A percentile compares a stretch with the other conserved stretches of the same genome.
Evolutionary conservation across 768 basidiomycete genomes (phyloP).

Genomic region (Boletus sp.): DNA sequence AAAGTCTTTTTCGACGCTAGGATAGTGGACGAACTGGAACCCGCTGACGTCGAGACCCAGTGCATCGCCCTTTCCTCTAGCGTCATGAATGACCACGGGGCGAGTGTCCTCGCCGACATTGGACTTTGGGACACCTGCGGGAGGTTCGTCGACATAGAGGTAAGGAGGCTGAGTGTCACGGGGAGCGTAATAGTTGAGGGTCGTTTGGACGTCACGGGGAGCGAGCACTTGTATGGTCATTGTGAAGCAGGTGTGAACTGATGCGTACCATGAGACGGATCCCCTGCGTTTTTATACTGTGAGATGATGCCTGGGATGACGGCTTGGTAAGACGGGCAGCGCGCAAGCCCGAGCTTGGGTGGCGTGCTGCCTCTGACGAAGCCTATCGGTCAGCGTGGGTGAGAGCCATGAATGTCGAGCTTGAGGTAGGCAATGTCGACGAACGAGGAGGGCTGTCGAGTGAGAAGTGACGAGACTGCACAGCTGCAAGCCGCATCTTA

Average conservation of each 20-base stretch:
- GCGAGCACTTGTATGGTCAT: slow-evolving; percentile 25
- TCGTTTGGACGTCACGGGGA: slow-evolving; percentile 36
- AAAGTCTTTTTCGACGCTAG: slow-evolving; percentile 38
- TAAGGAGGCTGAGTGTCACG: slow-evolving; percentile 31
- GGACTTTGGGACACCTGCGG: slow-evolving; percentile 22
- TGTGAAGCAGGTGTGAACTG: background rate
- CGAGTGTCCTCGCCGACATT: slow-evolving; percentile 30
- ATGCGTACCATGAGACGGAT: background rate
- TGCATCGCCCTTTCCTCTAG: slow-evolving; percentile 30
- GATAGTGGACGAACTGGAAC: slow-evolving; percentile 38
- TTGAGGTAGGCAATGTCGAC: background rate
- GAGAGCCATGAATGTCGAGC: background rate
- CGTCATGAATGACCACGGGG: slow-evolving; percentile 26
- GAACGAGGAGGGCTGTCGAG: background rate
- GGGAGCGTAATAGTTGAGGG: slow-evolving; percentile 36
- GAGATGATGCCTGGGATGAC: background rate
- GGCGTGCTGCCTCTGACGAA: slow-evolving; percentile 16
- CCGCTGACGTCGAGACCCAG: slow-evolving; percentile 41
- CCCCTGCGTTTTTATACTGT: slow-evolving; percentile 8
- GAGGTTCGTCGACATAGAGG: slow-evolving; percentile 33
- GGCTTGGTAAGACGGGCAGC: slow-evolving; percentile 4
- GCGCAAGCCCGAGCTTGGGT: slow-evolving; percentile 3
- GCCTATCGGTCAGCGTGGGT: background rate
- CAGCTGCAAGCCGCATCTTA: background rate
- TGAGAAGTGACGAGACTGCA: background rate